Base-by-base conservation (phyloP, 371 early-diverging fungal genomes). In the Encephalitozoon cuniculi region DNA sequence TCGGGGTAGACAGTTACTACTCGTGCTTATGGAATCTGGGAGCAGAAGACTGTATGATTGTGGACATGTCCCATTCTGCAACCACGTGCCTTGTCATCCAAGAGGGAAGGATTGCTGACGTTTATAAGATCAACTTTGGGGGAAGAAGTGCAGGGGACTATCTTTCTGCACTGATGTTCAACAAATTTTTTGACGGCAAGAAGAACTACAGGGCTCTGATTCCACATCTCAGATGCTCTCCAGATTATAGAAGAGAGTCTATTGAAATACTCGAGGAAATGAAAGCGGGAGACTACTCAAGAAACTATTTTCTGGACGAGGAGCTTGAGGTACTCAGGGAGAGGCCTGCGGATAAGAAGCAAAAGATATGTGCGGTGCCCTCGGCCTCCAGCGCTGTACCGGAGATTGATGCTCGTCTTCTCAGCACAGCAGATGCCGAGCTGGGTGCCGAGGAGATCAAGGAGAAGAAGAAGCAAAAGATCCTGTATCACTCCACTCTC, bases 51-150 rank as follows among this genome's bases (percentile, higher is more conserved):
- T 41, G 65, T 32, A 40, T 75, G 30, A 49, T 78, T 40, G 59
- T 80, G 11, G 30, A 26, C 26, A 15, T 79, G n/a, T 32, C 64
- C 3, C 66, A 78, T 25, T 43, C 69, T n/a, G 30, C 51, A 39
- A 41, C 39, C 4, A 66, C 43, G 41, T 67, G 75, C 8, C 46
- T 46, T 37, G 43, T 71, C 51, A 59, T 79, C 2, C 37, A 64
- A 39, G 43, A 40, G 6, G 46, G 40, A 6, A 26, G 68, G 12
- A 77, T 82, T 18, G 49, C 30, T 37, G 71, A 77, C 32, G 71
- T 80, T n/a, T 83, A 81, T 44, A 82, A 83, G 68, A 71, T 85
- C 32, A 74, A 77, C 30, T 80, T 82, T 79, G 81, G 82, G 39
- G 83, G 77, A 51, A 73, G 71, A 8, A 75, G 78, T 26, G 39